Evolutionary conservation across 768 basidiomycete species (phyloP).

Genomic region (Artomyces pyxidatus): DNA sequence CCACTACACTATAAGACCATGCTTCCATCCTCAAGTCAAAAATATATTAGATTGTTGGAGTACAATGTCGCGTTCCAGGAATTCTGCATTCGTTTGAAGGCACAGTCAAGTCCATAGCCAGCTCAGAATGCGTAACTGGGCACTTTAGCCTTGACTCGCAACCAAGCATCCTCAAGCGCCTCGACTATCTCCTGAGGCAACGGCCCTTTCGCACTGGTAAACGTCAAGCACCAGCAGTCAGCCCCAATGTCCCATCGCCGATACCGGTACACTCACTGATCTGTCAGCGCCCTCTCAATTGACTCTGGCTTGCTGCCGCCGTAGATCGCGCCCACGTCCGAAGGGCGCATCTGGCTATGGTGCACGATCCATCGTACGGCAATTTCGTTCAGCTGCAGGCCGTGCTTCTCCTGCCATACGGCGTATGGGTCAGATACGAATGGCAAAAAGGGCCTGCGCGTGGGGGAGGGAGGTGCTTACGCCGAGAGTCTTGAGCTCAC

Average conservation of each 20-base stretch:
- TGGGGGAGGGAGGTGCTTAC: neutral
- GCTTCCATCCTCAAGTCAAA: neutral
- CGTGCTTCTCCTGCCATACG: conserved; percentile 22
- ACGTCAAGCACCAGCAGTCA: neutral
- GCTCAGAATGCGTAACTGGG: too few relatives aligned
- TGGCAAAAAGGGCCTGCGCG: too few relatives aligned
- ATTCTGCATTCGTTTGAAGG: too few relatives aligned
- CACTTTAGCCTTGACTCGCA: conserved; percentile 17
- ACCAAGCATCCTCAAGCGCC: conserved; percentile 30
- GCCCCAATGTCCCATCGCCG: neutral
- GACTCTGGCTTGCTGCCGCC: conserved; percentile 31
- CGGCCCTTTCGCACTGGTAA: conserved; percentile 22
- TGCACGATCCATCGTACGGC: conserved; percentile 35
- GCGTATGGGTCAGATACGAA: conserved; percentile 21
- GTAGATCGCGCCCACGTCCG: conserved; percentile 28
- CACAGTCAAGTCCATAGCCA: too few relatives aligned
- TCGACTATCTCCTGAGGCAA: conserved; percentile 30
- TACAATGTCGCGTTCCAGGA: too few relatives aligned
- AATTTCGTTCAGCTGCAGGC: conserved; percentile 30
- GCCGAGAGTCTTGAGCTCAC: neutral
- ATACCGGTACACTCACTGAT: conserved; percentile 9
- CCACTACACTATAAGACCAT: neutral
- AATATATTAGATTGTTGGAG: too few relatives aligned
- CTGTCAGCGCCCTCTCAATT: conserved; percentile 19
- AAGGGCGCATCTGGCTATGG: conserved; percentile 29